Percentiles rank a stretch among this genome's conserved stretches.
Conservation (phyloP, 768 basidiomycete species). For the Sporobolomyces roseus region DNA sequence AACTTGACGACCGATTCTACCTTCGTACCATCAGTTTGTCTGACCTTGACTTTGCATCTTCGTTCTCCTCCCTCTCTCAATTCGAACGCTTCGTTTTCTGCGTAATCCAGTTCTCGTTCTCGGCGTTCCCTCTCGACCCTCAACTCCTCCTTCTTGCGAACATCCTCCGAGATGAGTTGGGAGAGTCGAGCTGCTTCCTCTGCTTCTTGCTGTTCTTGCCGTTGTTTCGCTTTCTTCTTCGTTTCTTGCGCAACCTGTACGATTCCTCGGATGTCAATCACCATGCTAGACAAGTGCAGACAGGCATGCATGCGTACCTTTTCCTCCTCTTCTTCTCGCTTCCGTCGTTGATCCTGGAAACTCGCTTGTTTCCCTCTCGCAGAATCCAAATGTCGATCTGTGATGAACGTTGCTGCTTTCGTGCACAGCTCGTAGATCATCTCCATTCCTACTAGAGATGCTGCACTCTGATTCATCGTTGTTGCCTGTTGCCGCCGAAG, state of each 20-base stretch:
- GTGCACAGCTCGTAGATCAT: slow-evolving; percentile 39
- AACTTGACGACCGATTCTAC: slow-evolving; percentile 23
- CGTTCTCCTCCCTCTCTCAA: slow-evolving; percentile 15
- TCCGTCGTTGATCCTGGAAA: slow-evolving; percentile 19
- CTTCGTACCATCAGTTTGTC: background rate
- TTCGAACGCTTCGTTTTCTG: slow-evolving; percentile 13
- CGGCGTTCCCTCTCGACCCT: slow-evolving; percentile 26
- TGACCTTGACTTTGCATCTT: background rate
- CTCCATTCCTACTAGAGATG: slow-evolving; percentile 21
- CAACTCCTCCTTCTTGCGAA: slow-evolving; percentile 33
- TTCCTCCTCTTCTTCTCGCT: slow-evolving; percentile 29
- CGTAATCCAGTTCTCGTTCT: slow-evolving; percentile 22
- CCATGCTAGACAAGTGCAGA: background rate
- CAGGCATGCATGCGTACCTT: slow-evolving; percentile 14
- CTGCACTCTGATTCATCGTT: slow-evolving; percentile 4
- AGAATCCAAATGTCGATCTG: slow-evolving; percentile 33
- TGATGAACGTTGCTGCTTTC: slow-evolving; percentile 33
- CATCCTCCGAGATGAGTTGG: slow-evolving; percentile 40
- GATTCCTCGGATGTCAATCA: background rate
- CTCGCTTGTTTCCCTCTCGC: slow-evolving; percentile 32
- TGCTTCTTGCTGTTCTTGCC: slow-evolving; percentile 24
- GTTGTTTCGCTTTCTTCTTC: background rate
- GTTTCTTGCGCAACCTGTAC: slow-evolving; percentile 14
- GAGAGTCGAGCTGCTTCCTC: slow-evolving; percentile 34
- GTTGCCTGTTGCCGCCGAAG: slow-evolving; percentile 3